Percentiles rank a stretch among this genome's conserved stretches.
Evolutionary conservation across 345 rosid genomes (phyloP).

Genomic region (Gossypium herbaceum): DNA sequence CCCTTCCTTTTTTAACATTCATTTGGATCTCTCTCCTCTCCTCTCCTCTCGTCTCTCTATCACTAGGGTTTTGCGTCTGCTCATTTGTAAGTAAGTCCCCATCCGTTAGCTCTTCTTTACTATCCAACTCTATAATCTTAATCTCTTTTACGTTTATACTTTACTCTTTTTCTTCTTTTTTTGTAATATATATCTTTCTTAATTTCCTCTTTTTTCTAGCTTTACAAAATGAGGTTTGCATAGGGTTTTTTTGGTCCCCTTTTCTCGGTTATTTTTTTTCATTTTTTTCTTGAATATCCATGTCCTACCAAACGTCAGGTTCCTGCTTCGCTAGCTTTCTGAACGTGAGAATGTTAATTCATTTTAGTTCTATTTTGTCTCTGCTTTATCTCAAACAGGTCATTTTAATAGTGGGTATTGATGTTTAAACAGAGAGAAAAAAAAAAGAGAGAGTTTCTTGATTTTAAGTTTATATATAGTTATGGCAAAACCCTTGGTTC

Average conservation of each 20-base stretch:
- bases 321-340: background rate
- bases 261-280: background rate
- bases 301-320: background rate
- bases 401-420: background rate
- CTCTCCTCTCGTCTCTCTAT: background rate
- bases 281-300: background rate
- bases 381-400: background rate
- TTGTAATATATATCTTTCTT: background rate
- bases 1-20: background rate
- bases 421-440: background rate
- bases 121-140: background rate
- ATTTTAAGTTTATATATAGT: background rate
- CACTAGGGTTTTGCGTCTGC: constrained; percentile 15
- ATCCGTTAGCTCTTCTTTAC: background rate
- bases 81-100: background rate
- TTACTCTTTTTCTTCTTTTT: background rate
- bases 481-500: background rate
- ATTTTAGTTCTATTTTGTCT: background rate
- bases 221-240: background rate
- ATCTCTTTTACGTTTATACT: background rate
- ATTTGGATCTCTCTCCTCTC: background rate
- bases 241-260: background rate
- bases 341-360: background rate
- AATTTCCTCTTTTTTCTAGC: background rate
- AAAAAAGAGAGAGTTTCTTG: background rate